Percentiles rank a stretch among this genome's conserved stretches.
phyloP scores from a whole-genome alignment of 148 eudicot genomes.

The Polygonum maritimum region DNA sequence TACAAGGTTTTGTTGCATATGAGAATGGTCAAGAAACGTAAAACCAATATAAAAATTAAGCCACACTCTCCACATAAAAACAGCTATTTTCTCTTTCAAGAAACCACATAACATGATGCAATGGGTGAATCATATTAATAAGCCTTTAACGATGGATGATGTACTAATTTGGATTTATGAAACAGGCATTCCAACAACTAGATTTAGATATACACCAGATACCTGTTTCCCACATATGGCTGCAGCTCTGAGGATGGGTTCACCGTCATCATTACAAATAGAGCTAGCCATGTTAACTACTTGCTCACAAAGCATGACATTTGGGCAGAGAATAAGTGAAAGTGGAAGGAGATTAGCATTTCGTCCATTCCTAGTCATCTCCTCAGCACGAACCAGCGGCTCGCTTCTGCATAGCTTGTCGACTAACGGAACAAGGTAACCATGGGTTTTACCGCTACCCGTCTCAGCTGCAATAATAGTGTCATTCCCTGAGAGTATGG shows the following conservation, averaged over 20 bases:
- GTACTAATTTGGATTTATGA: not conserved
- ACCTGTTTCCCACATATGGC: conserved; percentile 79
- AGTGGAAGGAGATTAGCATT: conserved; percentile 18
- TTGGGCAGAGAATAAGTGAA: conserved; percentile 85
- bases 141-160: not conserved
- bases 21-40: not conserved
- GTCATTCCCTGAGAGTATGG: conserved; percentile 64
- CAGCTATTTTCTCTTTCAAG: not conserved
- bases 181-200: not conserved
- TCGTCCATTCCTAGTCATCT: conserved; percentile 14
- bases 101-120: not conserved
- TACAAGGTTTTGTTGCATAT: conserved; percentile 18
- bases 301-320: conserved; percentile 95
- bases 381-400: conserved; percentile 14
- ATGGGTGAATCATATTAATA: not conserved
- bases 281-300: conserved; percentile 87
- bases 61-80: not conserved
- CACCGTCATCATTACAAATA: conserved; percentile 42
- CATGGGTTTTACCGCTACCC: conserved; percentile 93
- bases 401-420: conserved; percentile 34
- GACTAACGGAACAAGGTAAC: conserved; percentile 74
- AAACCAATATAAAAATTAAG: not conserved
- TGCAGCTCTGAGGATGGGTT: conserved; percentile 63
- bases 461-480: conserved; percentile 92
- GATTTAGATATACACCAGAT: not conserved